Evolutionary conservation across 805 yeast genomes (phyloP).

Genomic region (Candida andamanensis): DNA sequence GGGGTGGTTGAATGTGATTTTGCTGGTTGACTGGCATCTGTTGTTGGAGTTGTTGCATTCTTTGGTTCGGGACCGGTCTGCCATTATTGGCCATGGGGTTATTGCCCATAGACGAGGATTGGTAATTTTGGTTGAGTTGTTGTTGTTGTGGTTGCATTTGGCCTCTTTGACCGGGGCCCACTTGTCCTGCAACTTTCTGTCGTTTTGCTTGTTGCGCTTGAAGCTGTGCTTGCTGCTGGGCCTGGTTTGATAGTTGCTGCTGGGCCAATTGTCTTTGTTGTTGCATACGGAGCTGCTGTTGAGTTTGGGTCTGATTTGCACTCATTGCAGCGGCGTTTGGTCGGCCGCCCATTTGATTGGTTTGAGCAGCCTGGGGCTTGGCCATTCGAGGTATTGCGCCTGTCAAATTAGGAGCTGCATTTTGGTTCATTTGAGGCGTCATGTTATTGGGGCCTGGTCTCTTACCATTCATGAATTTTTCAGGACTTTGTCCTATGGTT

Average conservation of each 20-base stretch:
- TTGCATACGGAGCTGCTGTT: conserved; percentile 15
- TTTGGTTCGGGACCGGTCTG: conserved; percentile 9
- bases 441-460: conserved; percentile 1
- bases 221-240: conserved; percentile 10
- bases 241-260: conserved; percentile 6
- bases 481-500: conserved; percentile 13
- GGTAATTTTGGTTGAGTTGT: conserved; percentile 11
- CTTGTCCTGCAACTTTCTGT: conserved; percentile 12
- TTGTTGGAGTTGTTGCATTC: conserved; percentile 15
- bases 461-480: conserved; percentile 8
- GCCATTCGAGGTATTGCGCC: conserved; percentile 7
- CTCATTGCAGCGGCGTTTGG: not conserved
- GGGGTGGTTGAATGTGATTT: conserved; percentile 4
- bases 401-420: conserved; percentile 2
- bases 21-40: conserved; percentile 10
- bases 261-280: conserved; percentile 14
- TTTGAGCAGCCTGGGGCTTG: not conserved
- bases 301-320: conserved; percentile 6
- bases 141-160: conserved; percentile 13
- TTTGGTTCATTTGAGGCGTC: conserved; percentile 3
- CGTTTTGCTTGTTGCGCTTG: conserved; percentile 8
- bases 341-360: not conserved
- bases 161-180: conserved; percentile 3
- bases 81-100: too few species aligned
- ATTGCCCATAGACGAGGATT: conserved; percentile 17